Base-by-base conservation (phyloP, 352 stramenopile species). In the Globisporangium yorkense region DNA sequence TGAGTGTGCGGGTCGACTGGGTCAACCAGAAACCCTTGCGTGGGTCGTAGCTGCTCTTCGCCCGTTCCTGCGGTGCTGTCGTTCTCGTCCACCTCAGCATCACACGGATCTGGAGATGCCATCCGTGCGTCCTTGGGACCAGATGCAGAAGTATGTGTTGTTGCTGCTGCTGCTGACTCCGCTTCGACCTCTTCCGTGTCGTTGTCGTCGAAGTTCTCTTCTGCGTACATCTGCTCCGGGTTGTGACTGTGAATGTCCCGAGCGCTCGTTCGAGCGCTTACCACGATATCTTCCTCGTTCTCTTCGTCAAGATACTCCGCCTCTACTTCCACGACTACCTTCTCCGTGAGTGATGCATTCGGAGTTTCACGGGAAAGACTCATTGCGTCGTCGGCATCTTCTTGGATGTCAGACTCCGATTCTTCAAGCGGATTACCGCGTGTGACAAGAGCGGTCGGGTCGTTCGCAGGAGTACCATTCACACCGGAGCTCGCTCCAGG, bases 151-250 rank as follows among this genome's bases (percentile, higher is more conserved):
- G 18, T 12, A 18, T 24, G 39, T n/a, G 18, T 21, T 27, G 21
- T 9, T 35, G 37, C 21, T 57, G 37, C 8, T 40, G 16, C 44
- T 4, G 20, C n/a, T 44, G 21, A 12, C 18, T 63, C 52, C 12
- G 18, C 27, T 24, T 51, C 57, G 0, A 13, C 35, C 31, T 57
- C 59, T 16, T 57, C 41, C 10, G 55, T 7, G 48, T 53, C 54
- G 48, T 35, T 59, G 9, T 54, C 62, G 39, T 78, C 62, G 46
- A 80, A 80, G 16, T 70, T 54, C 8, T 77, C 67, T 5, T 74
- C 61, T 12, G 75, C 69, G 21, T 77, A 61, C 1, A 51, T 37
- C 20, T 54, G 44, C 2, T 57, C 41, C 8, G 52, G 27, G 21
- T 16, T n/a, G 15, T 16, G 48, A 1, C 4, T 35, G 29, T 9